Evolutionary conservation across 176 grass and related monocot genomes (phyloP), one percentile per base, ranked within the genome.

Genomic region (Musa troglodytarum): DNA sequence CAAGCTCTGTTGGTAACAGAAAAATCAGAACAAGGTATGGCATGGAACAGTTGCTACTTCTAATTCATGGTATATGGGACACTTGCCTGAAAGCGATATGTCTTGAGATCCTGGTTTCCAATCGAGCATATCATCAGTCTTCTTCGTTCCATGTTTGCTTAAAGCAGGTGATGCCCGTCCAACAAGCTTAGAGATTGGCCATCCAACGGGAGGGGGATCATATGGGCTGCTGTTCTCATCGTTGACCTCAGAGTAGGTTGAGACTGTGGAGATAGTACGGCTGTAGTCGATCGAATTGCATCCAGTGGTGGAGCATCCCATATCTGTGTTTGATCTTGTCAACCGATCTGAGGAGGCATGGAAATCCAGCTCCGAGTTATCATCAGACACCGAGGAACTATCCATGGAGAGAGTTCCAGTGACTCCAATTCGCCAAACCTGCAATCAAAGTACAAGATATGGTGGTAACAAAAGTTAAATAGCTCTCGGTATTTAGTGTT

Each of bases 251-350:
- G 86, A 99, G 82, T 86, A 94, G 22, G 95, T 76, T 9, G 95
- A 99, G 25, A 85, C 84, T 54, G 91, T 81, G 13, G 95, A 99
- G 78, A 84, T 81, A 25, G 88, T 92, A 54, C 95, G 86, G 82
- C 95, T 94, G 69, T 85, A 88, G 78, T 87, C 84, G 52, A 79
- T 80, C 9, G 78, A 79, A 53, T 86, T 81, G 21, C 83, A 72
- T 29, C 87, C 86, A 57, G 71, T 82, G 49, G 90, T 91, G 11
- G 90, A 93, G 54, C 76, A 74, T 21, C 77, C 58, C 14, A 77
- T 65, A 52, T 77, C 81, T n/a, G 82, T 87, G 63, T 80, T 80
- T 24, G 74, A 79, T 75, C 74, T 80, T 0, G 62, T 57, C 23
- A 57, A 11, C 29, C 66, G 74, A 69, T 81, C 79, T 1, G 78